A percentile compares a stretch with the other conserved stretches of the same genome.
phyloP scores from a whole-genome alignment of 805 yeast species.

The Yarrowia hollandica region DNA sequence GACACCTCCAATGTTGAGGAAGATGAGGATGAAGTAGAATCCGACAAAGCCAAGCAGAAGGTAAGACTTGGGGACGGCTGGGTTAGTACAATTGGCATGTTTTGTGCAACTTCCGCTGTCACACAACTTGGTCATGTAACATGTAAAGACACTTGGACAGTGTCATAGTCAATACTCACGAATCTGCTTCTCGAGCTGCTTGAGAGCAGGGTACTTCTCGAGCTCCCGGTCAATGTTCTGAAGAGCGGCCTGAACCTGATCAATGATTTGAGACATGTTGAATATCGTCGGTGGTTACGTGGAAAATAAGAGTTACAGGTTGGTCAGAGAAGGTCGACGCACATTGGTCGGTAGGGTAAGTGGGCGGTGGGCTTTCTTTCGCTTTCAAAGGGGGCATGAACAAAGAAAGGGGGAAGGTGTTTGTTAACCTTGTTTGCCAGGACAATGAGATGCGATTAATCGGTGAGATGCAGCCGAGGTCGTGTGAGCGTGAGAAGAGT shows the following conservation, averaged over 20 bases:
- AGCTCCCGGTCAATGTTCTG: conserved; percentile 37
- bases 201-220: conserved; percentile 39
- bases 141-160: too few species aligned
- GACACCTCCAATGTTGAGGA: conserved; percentile 89
- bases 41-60: conserved; percentile 66
- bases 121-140: background rate
- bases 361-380: background rate
- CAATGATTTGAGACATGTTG: conserved; percentile 30
- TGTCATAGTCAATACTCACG: conserved; percentile 29
- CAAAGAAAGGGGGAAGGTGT: background rate
- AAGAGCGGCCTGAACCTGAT: conserved; percentile 29
- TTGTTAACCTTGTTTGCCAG: background rate
- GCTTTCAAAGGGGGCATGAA: background rate
- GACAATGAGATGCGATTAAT: conserved; percentile 13
- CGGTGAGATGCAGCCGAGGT: conserved; percentile 23
- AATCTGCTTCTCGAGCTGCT: conserved; percentile 41
- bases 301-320: conserved; percentile 12
- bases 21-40: conserved; percentile 72
- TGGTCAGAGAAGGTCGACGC: conserved; percentile 3
- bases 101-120: background rate
- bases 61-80: conserved; percentile 74
- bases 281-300: conserved; percentile 29
- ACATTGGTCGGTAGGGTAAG: conserved; percentile 19
- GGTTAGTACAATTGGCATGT: background rate
- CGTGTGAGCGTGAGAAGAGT: background rate